These are phyloP conservation scores for Apiosordaria backusii DNA, from an alignment of 495 filamentous ascomycete species.

Conservation along the genomic window DNA sequence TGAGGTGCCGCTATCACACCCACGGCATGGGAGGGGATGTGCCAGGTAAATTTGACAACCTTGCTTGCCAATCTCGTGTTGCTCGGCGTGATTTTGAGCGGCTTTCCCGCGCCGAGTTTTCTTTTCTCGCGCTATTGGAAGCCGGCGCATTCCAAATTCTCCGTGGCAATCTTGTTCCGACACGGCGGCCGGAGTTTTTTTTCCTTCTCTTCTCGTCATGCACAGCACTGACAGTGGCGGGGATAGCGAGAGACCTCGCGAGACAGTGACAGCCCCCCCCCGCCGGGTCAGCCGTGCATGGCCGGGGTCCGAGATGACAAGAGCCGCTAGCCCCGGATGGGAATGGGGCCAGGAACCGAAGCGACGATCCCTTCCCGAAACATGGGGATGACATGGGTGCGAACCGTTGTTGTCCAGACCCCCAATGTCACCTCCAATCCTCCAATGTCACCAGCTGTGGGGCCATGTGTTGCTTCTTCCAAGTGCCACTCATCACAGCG, in stretches of 20 bases:
- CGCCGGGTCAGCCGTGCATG: background rate
- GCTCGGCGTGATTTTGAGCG: background rate
- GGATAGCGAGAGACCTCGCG: too few species aligned
- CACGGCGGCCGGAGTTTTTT: background rate
- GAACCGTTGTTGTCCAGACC: conserved; percentile 9
- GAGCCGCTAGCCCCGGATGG: conserved; percentile 4
- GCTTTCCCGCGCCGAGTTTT: background rate
- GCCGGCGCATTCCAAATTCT: background rate
- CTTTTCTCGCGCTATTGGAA: background rate
- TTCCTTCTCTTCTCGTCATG: background rate
- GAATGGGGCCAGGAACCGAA: conserved; percentile 9
- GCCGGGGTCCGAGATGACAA: conserved; percentile 5
- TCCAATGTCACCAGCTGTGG: conserved; percentile 1
- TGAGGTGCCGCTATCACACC: background rate
- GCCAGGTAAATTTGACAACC: background rate
- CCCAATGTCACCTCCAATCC: background rate
- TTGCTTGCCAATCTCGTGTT: background rate
- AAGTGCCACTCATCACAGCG: background rate
- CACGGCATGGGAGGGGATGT: background rate
- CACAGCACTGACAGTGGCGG: background rate
- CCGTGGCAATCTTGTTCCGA: background rate
- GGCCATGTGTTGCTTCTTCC: background rate
- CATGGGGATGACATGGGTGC: background rate
- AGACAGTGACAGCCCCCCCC: too few species aligned
- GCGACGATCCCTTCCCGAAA: conserved; percentile 20